A percentile compares a stretch with the other conserved stretches of the same genome.
Evolutionary conservation across 2,329 filamentous ascomycete genomes (phyloP).

Genomic region (Botryotinia narcissicola): DNA sequence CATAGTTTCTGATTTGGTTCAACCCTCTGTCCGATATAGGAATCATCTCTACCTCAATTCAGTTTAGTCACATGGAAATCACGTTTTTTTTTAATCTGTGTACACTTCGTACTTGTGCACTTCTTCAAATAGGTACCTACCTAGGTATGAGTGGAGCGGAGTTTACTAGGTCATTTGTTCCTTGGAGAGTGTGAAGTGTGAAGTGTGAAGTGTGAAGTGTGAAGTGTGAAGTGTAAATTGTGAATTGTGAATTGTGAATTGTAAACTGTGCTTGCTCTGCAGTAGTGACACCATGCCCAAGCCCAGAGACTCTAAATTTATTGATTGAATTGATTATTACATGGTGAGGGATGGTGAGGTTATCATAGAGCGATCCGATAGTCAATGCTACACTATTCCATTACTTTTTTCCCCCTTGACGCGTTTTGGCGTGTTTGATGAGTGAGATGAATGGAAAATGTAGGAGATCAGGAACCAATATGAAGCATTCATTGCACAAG

Average conservation of each 20-base stretch:
- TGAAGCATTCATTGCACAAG: conserved; percentile 7
- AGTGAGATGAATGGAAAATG: too few species aligned
- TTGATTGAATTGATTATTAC: neutral
- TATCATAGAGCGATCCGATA: neutral
- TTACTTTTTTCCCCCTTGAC: neutral
- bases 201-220: neutral
- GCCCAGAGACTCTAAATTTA: neutral
- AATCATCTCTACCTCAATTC: neutral
- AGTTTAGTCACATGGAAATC: neutral
- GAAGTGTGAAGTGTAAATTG: neutral
- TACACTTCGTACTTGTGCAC: neutral
- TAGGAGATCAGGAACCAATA: neutral
- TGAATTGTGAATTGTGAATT: neutral
- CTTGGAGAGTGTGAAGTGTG: too few species aligned
- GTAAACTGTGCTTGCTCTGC: neutral
- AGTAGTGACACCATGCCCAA: neutral
- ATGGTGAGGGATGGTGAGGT: neutral
- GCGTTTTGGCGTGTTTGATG: conserved; percentile 15
- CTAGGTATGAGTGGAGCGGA: neutral
- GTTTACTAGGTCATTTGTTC: neutral
- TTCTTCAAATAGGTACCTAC: too few species aligned
- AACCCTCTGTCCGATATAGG: neutral
- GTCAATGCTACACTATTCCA: neutral
- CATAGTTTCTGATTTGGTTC: neutral
- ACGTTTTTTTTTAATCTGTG: neutral